Base-by-base conservation (phyloP, 176 grass and related monocot genomes). In the Echinochloa phyllopogon region DNA sequence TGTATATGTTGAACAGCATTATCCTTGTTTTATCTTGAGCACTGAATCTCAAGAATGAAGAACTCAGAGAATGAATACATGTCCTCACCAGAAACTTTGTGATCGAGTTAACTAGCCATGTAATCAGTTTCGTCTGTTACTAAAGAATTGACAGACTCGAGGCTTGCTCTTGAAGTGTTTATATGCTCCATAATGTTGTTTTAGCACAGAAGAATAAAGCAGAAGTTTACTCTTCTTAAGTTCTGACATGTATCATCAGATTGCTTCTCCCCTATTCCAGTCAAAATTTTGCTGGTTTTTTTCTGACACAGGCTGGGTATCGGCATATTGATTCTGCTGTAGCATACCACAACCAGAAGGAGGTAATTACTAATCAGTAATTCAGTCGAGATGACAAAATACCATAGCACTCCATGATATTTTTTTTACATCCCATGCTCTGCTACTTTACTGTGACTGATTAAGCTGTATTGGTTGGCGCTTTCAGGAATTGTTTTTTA, bases 291-390 rank as follows among this genome's bases (percentile, higher is more conserved):
- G 56, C 47, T 77, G 49, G 12, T 45, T 51, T 38, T 40, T 58
- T 53, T 33, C 3, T 59, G 64, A 20, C 73, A 37, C 86, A 94
- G 87, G 84, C 65, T 83, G 89, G 89, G 2, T 94, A 92, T 85
- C 88, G 93, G 65, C 93, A 94, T 74, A 90, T 94, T 75, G 93
- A 94, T 41, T 94, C 85, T 67, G 90, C 93, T 60, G 79, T 66
- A 81, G 84, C 53, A 43, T 94, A 94, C 83, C 8, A 23, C 42
- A 94, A 92, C 51, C 84, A 92, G 66, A 92, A 89, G 61, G 93
- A 94, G 90, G 93, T 92, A 91, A 85, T 4, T 27, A 20, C 12
- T 86, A 15, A 67, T 85, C 62, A 42, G 13, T 50, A 49, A 49
- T 8, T 27, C 23, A 9, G 6, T 72, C 43, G 10, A 71, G 43